phyloP scores from a whole-genome alignment of 495 filamentous ascomycete genomes.

The Aspergillus funiculosus region DNA sequence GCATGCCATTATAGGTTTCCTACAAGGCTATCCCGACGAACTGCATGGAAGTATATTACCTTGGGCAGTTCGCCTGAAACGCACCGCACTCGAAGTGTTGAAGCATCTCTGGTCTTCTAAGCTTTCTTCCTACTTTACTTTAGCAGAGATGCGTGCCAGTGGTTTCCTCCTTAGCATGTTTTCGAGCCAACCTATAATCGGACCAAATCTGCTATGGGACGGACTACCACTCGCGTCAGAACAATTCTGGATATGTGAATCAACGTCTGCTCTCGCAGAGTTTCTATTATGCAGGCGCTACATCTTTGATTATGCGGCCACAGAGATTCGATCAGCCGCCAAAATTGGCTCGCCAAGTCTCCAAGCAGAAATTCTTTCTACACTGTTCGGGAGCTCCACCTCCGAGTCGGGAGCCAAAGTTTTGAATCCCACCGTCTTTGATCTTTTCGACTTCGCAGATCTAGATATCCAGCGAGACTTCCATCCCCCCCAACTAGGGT shows the following conservation, averaged over 20 bases:
- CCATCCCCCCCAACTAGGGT: conserved; percentile 42
- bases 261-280: conserved; percentile 60
- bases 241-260: conserved; percentile 59
- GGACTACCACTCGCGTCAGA: conserved; percentile 46
- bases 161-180: conserved; percentile 70
- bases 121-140: conserved; percentile 65
- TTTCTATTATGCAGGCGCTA: conserved; percentile 69
- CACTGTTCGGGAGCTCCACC: conserved; percentile 67
- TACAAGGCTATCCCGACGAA: conserved; percentile 56
- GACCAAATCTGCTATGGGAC: conserved; percentile 63
- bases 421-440: conserved; percentile 70
- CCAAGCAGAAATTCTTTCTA: conserved; percentile 70
- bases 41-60: conserved; percentile 56
- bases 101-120: conserved; percentile 77
- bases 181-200: conserved; percentile 56
- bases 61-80: conserved; percentile 70
- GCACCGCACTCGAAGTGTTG: conserved; percentile 69
- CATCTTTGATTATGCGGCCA: conserved; percentile 73
- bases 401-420: conserved; percentile 56
- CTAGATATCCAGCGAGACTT: conserved; percentile 52
- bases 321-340: conserved; percentile 73
- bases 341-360: conserved; percentile 64
- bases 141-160: conserved; percentile 68
- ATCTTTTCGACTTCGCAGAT: conserved; percentile 87
- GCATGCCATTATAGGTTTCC: conserved; percentile 65